phyloP scores from a whole-genome alignment of 495 filamentous ascomycete genomes.

The Glarea lozoyensis region DNA sequence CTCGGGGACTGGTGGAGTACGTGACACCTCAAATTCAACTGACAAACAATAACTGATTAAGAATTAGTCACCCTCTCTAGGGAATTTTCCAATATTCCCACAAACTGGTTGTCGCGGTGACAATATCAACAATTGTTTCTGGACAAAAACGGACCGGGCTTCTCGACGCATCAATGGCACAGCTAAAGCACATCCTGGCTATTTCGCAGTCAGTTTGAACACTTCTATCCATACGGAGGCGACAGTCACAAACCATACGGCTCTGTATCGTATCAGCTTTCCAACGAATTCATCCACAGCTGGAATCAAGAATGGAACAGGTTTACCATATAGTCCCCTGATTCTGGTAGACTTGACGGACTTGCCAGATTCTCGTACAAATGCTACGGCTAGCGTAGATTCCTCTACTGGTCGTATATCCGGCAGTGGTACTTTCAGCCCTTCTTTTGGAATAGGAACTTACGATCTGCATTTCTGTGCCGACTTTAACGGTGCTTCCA shows the following conservation, averaged over 20 bases:
- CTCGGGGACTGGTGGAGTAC: constrained; percentile 60
- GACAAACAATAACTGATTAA: background rate
- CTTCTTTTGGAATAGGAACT: constrained; percentile 58
- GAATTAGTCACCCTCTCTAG: constrained; percentile 48
- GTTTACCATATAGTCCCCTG: constrained; percentile 40
- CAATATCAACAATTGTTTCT: constrained; percentile 55
- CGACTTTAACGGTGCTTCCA: constrained; percentile 55
- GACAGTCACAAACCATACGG: constrained; percentile 55
- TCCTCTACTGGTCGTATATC: constrained; percentile 48
- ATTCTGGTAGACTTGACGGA: constrained; percentile 61
- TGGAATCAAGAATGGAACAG: constrained; percentile 21
- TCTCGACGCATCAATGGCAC: constrained; percentile 30
- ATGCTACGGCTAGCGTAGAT: constrained; percentile 49
- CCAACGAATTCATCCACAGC: constrained; percentile 22
- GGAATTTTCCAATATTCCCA: constrained; percentile 70
- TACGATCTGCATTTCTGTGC: constrained; percentile 59
- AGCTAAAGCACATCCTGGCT: constrained; percentile 53
- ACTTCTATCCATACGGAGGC: constrained; percentile 56
- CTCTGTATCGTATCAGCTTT: constrained; percentile 67
- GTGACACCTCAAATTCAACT: background rate
- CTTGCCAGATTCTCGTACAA: constrained; percentile 51
- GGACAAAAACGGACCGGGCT: constrained; percentile 32
- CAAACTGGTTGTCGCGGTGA: constrained; percentile 56
- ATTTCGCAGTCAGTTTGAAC: constrained; percentile 54
- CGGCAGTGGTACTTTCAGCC: constrained; percentile 55